A percentile compares a stretch with the other conserved stretches of the same genome.
Conservation (phyloP, 2,329 filamentous ascomycete genomes). For the Ophiosphaerella herpotricha region DNA sequence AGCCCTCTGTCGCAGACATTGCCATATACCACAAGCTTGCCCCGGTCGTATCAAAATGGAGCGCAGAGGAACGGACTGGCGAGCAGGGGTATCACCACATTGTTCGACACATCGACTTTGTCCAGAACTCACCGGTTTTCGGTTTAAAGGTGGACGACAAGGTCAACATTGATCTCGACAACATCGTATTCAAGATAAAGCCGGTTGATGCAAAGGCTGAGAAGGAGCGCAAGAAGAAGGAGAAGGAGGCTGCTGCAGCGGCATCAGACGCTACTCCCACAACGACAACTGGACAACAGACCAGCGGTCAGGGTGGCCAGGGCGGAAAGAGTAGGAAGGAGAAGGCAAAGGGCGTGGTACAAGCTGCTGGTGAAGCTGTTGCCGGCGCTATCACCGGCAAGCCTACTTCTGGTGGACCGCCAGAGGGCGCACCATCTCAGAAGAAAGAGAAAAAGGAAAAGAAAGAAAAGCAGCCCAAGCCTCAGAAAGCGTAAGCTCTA, state of each 20-base stretch:
- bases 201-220: slow-evolving; percentile 90
- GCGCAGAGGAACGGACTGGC: slow-evolving; percentile 83
- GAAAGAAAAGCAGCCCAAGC: slow-evolving; percentile 85
- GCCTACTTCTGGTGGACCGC: slow-evolving; percentile 36
- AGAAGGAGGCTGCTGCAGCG: slow-evolving; percentile 70
- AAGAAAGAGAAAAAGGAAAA: slow-evolving; percentile 90
- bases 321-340: slow-evolving; percentile 53
- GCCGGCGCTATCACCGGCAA: slow-evolving; percentile 52
- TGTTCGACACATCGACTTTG: slow-evolving; percentile 89
- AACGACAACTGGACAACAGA: slow-evolving; percentile 36
- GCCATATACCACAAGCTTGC: slow-evolving; percentile 80
- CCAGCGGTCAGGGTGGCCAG: slow-evolving; percentile 33
- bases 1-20: slow-evolving; percentile 86
- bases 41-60: slow-evolving; percentile 78
- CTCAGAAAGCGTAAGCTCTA: slow-evolving; percentile 53
- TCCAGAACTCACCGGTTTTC: slow-evolving; percentile 81
- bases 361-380: slow-evolving; percentile 58
- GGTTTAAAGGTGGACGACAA: slow-evolving; percentile 76
- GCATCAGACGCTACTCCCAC: slow-evolving; percentile 54
- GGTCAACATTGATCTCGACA: slow-evolving; percentile 75
- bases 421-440: slow-evolving; percentile 48
- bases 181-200: slow-evolving; percentile 85
- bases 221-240: slow-evolving; percentile 96
- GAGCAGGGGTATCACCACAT: slow-evolving; percentile 89
- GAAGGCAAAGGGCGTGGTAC: slow-evolving; percentile 58